These are phyloP conservation scores for Ceratocystis lukuohia DNA, from an alignment of 2,329 filamentous ascomycete species.

Conservation along the genomic window DNA sequence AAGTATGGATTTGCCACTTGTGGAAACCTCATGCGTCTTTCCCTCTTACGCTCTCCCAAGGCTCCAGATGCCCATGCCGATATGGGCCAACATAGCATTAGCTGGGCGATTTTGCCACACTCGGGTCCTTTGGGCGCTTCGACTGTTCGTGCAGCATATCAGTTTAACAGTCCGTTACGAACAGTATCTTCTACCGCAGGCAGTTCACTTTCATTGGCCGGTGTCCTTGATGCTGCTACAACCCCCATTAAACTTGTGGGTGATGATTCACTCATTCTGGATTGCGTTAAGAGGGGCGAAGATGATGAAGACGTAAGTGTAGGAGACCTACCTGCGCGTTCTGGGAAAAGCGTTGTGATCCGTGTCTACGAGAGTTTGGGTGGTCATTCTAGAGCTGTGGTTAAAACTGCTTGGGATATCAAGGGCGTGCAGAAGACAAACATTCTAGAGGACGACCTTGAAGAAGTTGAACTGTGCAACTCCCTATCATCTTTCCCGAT, in stretches of 20 bases:
- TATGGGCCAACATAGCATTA: conserved; percentile 78
- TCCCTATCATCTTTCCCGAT: conserved; percentile 41
- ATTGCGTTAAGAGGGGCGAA: conserved; percentile 86
- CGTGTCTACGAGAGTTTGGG: conserved; percentile 82
- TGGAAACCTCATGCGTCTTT: conserved; percentile 80
- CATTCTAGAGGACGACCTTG: conserved; percentile 72
- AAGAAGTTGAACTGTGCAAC: conserved; percentile 41
- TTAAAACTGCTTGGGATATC: conserved; percentile 56
- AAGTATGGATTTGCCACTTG: conserved; percentile 92
- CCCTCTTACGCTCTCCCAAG: conserved; percentile 74
- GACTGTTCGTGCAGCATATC: conserved; percentile 71
- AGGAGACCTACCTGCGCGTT: conserved; percentile 46
- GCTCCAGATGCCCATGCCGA: conserved; percentile 88
- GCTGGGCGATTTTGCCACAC: conserved; percentile 85
- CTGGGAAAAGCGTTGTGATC: conserved; percentile 67
- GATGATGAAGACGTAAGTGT: conserved; percentile 62
- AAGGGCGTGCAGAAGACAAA: conserved; percentile 73
- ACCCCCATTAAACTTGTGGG: conserved; percentile 54
- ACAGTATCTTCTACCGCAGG: conserved; percentile 23
- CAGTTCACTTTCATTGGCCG: not conserved
- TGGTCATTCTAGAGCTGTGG: conserved; percentile 58
- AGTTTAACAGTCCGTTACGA: conserved; percentile 73
- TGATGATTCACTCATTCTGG: conserved; percentile 58
- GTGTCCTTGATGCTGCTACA: conserved; percentile 22
- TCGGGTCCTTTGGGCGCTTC: conserved; percentile 53